Percentiles rank a stretch among this genome's conserved stretches.
Evolutionary conservation across 129 eudicot genomes (phyloP).

Genomic region (Flaveria sonorensis): DNA sequence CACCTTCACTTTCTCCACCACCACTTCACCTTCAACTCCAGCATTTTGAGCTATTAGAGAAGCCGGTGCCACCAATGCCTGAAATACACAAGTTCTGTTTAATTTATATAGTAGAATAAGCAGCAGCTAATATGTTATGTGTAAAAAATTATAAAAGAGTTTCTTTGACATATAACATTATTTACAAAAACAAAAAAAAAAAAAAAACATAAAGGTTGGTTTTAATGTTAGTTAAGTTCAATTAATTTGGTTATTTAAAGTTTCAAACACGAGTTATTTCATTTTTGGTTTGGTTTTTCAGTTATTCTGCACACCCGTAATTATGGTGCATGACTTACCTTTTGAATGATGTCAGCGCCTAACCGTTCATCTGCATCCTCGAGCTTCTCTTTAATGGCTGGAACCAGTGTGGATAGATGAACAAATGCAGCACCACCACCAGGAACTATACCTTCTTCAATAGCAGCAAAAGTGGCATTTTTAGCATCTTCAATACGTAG

Average conservation of each 20-base stretch:
- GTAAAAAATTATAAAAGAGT: too few relatives aligned
- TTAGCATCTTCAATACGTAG: constrained; percentile 96
- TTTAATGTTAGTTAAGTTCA: too few relatives aligned
- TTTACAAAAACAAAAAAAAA: too few relatives aligned
- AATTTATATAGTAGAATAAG: too few relatives aligned
- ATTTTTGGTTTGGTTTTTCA: background rate
- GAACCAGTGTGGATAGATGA: constrained; percentile 76
- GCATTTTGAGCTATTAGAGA: constrained; percentile 82
- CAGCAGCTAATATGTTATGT: too few relatives aligned
- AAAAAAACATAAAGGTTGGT: too few relatives aligned
- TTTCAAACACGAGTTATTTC: background rate
- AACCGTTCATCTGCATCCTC: constrained; percentile 83
- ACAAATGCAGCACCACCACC: constrained; percentile 98
- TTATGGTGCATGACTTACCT: constrained; percentile 43
- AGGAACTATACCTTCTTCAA: constrained; percentile 97
- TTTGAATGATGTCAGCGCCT: constrained; percentile 94
- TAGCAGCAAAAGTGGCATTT: constrained; percentile 98
- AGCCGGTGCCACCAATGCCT: constrained; percentile 93
- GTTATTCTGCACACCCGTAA: background rate
- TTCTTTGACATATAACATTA: too few relatives aligned
- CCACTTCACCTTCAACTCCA: constrained; percentile 96
- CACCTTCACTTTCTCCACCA: constrained; percentile 80
- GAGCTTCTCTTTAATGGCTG: constrained; percentile 73
- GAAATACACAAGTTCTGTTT: too few relatives aligned
- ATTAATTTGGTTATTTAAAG: background rate